A percentile compares a stretch with the other conserved stretches of the same genome.
phyloP scores from a whole-genome alignment of 2,329 filamentous ascomycete genomes.

The Sphaerulina musiva region DNA sequence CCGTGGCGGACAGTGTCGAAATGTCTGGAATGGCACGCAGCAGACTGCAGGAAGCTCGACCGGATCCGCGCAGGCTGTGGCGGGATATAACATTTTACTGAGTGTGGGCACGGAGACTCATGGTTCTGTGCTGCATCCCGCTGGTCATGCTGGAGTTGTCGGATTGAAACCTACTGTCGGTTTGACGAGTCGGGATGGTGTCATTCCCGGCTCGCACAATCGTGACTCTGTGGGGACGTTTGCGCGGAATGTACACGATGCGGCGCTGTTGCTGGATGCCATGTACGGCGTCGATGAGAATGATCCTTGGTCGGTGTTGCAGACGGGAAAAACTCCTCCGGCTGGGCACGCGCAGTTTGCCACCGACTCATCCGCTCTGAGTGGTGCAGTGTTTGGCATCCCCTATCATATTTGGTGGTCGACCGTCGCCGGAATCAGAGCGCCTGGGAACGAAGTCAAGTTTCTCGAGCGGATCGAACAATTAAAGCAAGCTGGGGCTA shows the following conservation, averaged over 20 bases:
- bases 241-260: slow-evolving; percentile 16
- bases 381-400: slow-evolving; percentile 60
- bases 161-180: slow-evolving; percentile 19
- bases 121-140: slow-evolving; percentile 7
- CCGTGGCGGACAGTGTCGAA: slow-evolving; percentile 13
- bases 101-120: slow-evolving; percentile 16
- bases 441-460: slow-evolving; percentile 6
- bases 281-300: slow-evolving; percentile 10
- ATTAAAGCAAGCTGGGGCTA: slow-evolving; percentile 53
- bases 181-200: slow-evolving; percentile 10
- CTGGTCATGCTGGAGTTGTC: slow-evolving; percentile 10
- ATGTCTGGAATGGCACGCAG: slow-evolving; percentile 11
- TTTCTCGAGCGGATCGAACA: slow-evolving; percentile 3
- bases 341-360: slow-evolving; percentile 55
- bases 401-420: slow-evolving; percentile 66
- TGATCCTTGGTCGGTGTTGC: slow-evolving; percentile 26
- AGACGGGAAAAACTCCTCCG: slow-evolving; percentile 48
- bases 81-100: slow-evolving; percentile 33
- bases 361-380: slow-evolving; percentile 48
- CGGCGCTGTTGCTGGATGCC: slow-evolving; percentile 11
- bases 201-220: slow-evolving; percentile 13
- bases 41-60: slow-evolving; percentile 11
- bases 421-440: slow-evolving; percentile 45
- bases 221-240: slow-evolving; percentile 16
- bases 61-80: slow-evolving; percentile 7